These are phyloP conservation scores for Apiospora aurea DNA, from an alignment of 2,329 filamentous ascomycete genomes.

Conservation along the genomic window DNA sequence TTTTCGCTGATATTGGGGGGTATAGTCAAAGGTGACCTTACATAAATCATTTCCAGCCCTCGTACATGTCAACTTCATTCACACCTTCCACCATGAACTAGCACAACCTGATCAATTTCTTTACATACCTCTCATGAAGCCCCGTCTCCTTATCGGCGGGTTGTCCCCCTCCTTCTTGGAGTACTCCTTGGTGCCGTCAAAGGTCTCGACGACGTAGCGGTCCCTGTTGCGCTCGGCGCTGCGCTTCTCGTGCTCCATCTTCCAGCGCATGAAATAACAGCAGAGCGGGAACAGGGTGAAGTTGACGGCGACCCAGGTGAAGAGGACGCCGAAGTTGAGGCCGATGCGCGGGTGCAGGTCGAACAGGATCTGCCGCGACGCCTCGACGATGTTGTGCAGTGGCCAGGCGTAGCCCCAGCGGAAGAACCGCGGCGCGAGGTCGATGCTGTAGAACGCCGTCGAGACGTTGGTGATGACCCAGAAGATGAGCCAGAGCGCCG, in stretches of 20 bases:
- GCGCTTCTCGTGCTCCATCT: conserved; percentile 41
- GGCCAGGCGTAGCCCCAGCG: conserved; percentile 70
- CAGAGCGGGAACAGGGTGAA: conserved; percentile 59
- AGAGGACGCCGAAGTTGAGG: conserved; percentile 66
- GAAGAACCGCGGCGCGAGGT: conserved; percentile 65
- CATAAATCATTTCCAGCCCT: no score
- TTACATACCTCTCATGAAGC: conserved; percentile 37
- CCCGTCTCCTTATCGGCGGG: conserved; percentile 41
- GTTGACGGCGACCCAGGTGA: conserved; percentile 63
- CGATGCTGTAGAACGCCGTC: conserved; percentile 65
- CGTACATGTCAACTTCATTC: not conserved
- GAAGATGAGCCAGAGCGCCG: conserved; percentile 68
- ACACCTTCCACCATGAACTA: not conserved
- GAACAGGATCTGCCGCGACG: conserved; percentile 65
- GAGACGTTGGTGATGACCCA: conserved; percentile 72
- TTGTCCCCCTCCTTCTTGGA: conserved; percentile 38
- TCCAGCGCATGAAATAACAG: conserved; percentile 52
- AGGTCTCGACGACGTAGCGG: conserved; percentile 38
- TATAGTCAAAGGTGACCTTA: not conserved
- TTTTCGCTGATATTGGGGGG: not conserved
- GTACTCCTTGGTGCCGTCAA: conserved; percentile 37
- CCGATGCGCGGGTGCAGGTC: conserved; percentile 64
- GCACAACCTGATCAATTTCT: not conserved
- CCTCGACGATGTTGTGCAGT: conserved; percentile 67
- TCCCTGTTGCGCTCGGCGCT: conserved; percentile 37